Conservation (phyloP, 2,329 filamentous ascomycete genomes). For the Alternaria sp. region DNA sequence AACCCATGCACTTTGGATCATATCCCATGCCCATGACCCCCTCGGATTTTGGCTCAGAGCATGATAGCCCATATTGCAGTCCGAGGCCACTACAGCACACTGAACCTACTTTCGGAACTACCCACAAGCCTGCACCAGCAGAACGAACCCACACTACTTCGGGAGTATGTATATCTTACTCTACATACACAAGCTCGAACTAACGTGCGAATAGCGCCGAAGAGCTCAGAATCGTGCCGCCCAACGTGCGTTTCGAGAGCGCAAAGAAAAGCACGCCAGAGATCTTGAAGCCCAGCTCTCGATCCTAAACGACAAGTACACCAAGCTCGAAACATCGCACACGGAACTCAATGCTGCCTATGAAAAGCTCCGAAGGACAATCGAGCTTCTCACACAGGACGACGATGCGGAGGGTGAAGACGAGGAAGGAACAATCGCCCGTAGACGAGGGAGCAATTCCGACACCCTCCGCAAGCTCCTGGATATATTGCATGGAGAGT, state of each 20-base stretch:
- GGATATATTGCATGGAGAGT: slow-evolving; percentile 50
- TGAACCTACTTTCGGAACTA: slow-evolving; percentile 33
- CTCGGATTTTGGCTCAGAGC: slow-evolving; percentile 51
- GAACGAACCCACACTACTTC: slow-evolving; percentile 51
- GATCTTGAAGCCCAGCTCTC: slow-evolving; percentile 67
- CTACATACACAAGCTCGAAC: neutral
- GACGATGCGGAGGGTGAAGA: slow-evolving; percentile 44
- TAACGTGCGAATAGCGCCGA: slow-evolving; percentile 56
- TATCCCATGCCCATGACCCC: slow-evolving; percentile 52
- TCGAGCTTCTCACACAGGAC: slow-evolving; percentile 49
- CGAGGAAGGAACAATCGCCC: slow-evolving; percentile 29
- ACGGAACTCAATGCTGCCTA: slow-evolving; percentile 50
- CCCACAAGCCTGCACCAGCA: slow-evolving; percentile 26
- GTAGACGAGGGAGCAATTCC: slow-evolving; percentile 39
- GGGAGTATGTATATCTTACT: slow-evolving; percentile 38
- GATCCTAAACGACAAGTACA: slow-evolving; percentile 64
- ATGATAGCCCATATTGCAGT: slow-evolving; percentile 51
- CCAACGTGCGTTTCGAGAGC: slow-evolving; percentile 68
- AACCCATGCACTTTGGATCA: slow-evolving; percentile 41
- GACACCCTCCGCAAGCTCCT: slow-evolving; percentile 50
- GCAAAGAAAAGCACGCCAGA: slow-evolving; percentile 71
- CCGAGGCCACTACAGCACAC: slow-evolving; percentile 39
- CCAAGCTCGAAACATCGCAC: slow-evolving; percentile 64
- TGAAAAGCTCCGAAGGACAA: slow-evolving; percentile 52
- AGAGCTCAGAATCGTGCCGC: slow-evolving; percentile 69